Evolutionary conservation across 2,329 filamentous ascomycete species (phyloP).

Genomic region (Xylaria sp.): DNA sequence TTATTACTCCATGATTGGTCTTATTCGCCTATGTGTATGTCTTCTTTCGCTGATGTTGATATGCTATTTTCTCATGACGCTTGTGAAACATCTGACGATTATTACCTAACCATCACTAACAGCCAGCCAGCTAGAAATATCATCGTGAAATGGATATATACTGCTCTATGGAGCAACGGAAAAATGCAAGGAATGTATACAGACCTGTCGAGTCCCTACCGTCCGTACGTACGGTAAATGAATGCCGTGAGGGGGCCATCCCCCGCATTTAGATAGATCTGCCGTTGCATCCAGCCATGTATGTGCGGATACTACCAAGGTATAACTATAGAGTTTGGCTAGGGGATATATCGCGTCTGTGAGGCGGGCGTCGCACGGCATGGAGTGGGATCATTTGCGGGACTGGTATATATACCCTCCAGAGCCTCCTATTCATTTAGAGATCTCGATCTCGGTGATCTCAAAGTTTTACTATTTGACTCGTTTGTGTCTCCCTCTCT

Average conservation of each 20-base stretch:
- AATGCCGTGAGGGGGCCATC: neutral
- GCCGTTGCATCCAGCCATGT: neutral
- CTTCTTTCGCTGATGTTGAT: neutral
- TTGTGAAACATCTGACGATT: too few species aligned
- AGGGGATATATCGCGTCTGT: neutral
- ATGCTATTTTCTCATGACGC: too few species aligned
- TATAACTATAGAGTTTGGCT: too few species aligned
- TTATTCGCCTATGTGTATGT: neutral
- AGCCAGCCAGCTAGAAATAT: too few species aligned
- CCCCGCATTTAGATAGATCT: slow-evolving; percentile 6
- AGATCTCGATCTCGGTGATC: neutral
- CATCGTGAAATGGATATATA: too few species aligned
- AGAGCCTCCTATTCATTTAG: neutral
- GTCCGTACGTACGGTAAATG: neutral
- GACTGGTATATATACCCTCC: too few species aligned
- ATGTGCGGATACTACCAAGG: too few species aligned
- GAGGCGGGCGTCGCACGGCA: neutral
- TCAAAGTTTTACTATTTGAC: too few species aligned
- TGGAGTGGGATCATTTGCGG: neutral
- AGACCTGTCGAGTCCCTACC: neutral
- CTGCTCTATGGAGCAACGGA: neutral
- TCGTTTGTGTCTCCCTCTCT: too few species aligned
- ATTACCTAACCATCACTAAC: too few species aligned
- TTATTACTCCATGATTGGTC: neutral
- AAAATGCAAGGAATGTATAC: neutral